Conservation (phyloP, 257 asterid species). For the Solanum tarapatanum region DNA sequence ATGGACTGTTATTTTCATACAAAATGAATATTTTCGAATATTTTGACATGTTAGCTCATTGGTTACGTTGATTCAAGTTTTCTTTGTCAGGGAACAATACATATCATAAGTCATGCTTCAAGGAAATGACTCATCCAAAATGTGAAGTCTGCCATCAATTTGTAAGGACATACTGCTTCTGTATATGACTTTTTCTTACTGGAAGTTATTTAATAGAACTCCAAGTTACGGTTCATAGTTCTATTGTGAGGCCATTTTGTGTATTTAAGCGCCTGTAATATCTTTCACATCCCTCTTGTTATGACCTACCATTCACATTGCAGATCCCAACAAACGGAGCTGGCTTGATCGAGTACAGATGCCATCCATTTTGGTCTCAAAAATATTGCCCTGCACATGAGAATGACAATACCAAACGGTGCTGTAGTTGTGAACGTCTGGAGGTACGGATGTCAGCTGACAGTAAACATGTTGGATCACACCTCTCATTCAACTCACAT, state of each 20-base stretch:
- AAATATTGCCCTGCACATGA: conserved; percentile 94
- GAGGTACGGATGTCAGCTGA: conserved; percentile 32
- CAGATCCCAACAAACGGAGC: conserved; percentile 88
- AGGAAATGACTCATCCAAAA: conserved; percentile 85
- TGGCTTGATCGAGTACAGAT: conserved; percentile 87
- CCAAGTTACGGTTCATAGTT: neutral
- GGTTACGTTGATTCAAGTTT: conserved; percentile 46
- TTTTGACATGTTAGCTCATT: conserved; percentile 5
- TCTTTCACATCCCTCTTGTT: neutral
- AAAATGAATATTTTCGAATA: neutral
- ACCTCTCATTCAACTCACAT: neutral
- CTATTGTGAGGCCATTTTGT: neutral
- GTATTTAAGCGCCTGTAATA: neutral
- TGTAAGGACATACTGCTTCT: conserved; percentile 38
- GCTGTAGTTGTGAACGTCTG: conserved; percentile 98
- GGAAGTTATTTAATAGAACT: neutral
- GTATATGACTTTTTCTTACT: neutral
- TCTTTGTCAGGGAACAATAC: conserved; percentile 69
- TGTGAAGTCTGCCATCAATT: conserved; percentile 84
- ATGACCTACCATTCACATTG: neutral
- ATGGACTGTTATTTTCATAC: neutral
- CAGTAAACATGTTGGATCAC: neutral
- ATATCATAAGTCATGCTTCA: conserved; percentile 84
- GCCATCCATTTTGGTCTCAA: conserved; percentile 97
- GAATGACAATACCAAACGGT: conserved; percentile 82